A percentile compares a stretch with the other conserved stretches of the same genome.
Conservation (phyloP, 495 filamentous ascomycete species). For the Coniosporium apollinis region DNA sequence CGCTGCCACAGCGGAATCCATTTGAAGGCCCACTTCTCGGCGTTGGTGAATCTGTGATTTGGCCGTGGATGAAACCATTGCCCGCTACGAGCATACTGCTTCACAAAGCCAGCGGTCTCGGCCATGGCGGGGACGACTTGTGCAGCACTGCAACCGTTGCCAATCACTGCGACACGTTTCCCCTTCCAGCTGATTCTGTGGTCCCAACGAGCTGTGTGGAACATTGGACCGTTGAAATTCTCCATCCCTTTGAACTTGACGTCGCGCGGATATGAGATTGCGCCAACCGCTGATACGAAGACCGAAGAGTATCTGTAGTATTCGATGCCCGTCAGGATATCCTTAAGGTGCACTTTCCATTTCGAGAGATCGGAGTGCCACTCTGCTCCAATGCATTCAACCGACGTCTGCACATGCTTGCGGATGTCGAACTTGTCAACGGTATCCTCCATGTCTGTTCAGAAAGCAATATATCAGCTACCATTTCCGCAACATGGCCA, state of each 20-base stretch:
- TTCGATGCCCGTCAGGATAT: slow-evolving; percentile 13
- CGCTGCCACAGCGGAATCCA: slow-evolving; percentile 17
- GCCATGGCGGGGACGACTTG: slow-evolving; percentile 28
- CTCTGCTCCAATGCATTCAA: slow-evolving; percentile 13
- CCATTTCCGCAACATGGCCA: slow-evolving; percentile 2
- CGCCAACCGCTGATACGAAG: slow-evolving; percentile 16
- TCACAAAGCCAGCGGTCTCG: slow-evolving; percentile 14
- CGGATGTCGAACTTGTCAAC: slow-evolving; percentile 22
- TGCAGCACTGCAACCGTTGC: slow-evolving; percentile 41
- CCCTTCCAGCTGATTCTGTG: slow-evolving; percentile 26
- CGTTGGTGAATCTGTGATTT: slow-evolving; percentile 10
- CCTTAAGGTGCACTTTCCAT: slow-evolving; percentile 18
- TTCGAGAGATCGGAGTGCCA: slow-evolving; percentile 14
- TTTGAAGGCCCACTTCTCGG: slow-evolving; percentile 14
- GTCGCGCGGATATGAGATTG: slow-evolving; percentile 7
- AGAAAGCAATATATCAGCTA: neutral
- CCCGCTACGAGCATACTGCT: slow-evolving; percentile 21
- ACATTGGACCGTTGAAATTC: slow-evolving; percentile 34
- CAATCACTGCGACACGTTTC: slow-evolving; percentile 42
- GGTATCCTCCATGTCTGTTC: slow-evolving; percentile 20
- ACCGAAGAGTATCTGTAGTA: slow-evolving; percentile 10
- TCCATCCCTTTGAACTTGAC: slow-evolving; percentile 33
- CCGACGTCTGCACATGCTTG: slow-evolving; percentile 11
- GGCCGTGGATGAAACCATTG: slow-evolving; percentile 25
- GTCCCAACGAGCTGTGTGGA: slow-evolving; percentile 45